Evolutionary conservation across 306 rosid species (phyloP), one percentile per base, ranked within the genome.

Genomic region (Cicer cuneatum): DNA sequence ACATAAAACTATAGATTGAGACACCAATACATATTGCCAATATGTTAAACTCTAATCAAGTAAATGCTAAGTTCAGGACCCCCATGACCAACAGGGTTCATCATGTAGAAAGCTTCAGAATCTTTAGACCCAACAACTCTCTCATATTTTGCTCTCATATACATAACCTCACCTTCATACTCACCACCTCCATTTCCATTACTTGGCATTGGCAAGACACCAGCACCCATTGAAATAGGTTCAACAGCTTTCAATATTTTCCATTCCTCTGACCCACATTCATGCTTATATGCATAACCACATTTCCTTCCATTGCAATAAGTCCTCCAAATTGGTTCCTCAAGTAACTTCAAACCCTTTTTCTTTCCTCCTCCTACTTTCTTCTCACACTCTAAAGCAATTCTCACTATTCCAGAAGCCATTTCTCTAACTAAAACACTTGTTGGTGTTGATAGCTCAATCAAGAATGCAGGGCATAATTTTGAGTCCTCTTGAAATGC

Each of bases 1-100:
- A 74, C 51, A 81, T 43, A 63, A 75, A 37, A 0, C 43, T 38
- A 18, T 21, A 64, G 14, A 41, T 7, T 35, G 60, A 57, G n/a
- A 65, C 58, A 41, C 2, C 6, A 49, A 42, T 11, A 80, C 76
- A 85, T 39, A 6, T 1, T 16, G 38, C 2, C 4, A 29, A 3
- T 12, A 5, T 35, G 56, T 64, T 66, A 83, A 73, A 91, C 94
- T 76, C 98, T 90, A 61, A 94, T 89, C 80, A 94, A 72, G 77
- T 86, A 94, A 74, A 94, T 78, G 81, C 97, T 90, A 1, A 94
- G 91, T 53, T 94, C 97, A 78, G 98, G 98, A 48, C 96, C 96
- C 7, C 82, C 92, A 49, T 75, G 74, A 1, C 86, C 88, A 81
- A 90, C 97, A 5, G 92, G 94, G 57, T 90, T 91, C 66, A 90